Base-by-base conservation (phyloP, 83 land plant species). In the Diphasiastrum complanatum region DNA sequence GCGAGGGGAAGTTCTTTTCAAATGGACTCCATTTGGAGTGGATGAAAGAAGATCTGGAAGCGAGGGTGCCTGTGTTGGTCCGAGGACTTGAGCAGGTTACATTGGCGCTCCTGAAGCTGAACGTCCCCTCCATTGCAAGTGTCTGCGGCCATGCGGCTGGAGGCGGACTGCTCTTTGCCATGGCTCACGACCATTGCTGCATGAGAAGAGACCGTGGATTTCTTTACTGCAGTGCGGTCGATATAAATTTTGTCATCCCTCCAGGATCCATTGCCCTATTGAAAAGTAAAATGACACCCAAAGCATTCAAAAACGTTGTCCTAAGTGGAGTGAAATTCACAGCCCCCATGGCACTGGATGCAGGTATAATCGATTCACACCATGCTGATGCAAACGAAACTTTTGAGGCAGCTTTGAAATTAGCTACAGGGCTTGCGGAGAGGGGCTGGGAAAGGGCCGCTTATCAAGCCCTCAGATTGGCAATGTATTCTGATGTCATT, bases 11-110 rank as follows among this genome's bases (percentile, higher is more conserved):
- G 32, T 75, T 71, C 52, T 75, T 63, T 60, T 75, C 75, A 2
- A 75, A 75, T 45, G 77, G 78, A 0, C 56, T 75, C 2, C 76
- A 75, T 47, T 65, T 75, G 25, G 64, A 51, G 1, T 75, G 78
- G 78, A 35, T 48, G 36, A 35, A 71, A n/a, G 45, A 33, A 23
- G 70, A 75, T 29, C 37, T 51, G 10, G 40, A 36, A 33, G 31
- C 33, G 1, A 33, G 78, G 16, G 23, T 45, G 12, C 70, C 69
- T 1, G 11, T 51, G 2, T 65, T 45, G 4, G 23, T 59, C 1
- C 31, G 29, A 0, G 41, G 43, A 10, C 57, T 75, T 33, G 69
- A 71, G 52, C 35, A 38, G 10, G 19, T 75, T 3, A 11, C 45
- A n/a, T 32, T 58, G 22, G 48, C 37, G 5, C 40, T 71, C 57